Base-by-base conservation (phyloP, 2,329 filamentous ascomycete species). In the Alternaria atra region DNA sequence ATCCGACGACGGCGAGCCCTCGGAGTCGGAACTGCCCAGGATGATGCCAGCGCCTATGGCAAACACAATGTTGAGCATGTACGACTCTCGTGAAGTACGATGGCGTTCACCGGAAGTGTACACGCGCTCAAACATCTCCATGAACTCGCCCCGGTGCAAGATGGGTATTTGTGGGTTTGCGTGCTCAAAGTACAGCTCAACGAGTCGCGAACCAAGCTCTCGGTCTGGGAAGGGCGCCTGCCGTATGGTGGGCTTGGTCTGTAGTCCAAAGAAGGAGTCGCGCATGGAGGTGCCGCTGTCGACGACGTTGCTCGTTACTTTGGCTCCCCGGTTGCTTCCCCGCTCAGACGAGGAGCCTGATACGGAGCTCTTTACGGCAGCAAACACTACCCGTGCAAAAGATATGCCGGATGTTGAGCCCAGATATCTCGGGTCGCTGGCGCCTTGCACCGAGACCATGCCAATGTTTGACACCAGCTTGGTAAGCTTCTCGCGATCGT, bases 151-250 rank as follows among this genome's bases (percentile, higher is more conserved):
- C 37, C 92, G 89, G 75, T 98, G 94, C 51, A 98, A 83, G 43
- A 97, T 93, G 0, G 94, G 94, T 66, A 97, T 96, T 78, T 98
- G 94, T 5, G 94, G 94, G 76, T 98, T 98, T 1, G 94, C 93
- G 76, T 97, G 92, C 80, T 97, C 93, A 77, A 98, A 98, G 78
- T 97, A 98, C 37, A 97, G 85, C 55, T 89, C 87, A 37, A 92
- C 89, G 17, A 98, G 84, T 61, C 88, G 87, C 55, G 86, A 80
- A 1, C 89, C 94, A 3, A 97, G 83, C 32, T 91, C 87, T 65
- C 87, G 88, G 64, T 91, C 88, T 0, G 95, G 95, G 70, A 98
- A 97, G 0, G 89, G 85, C 0, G 94, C 94, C 44, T 91, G 91
- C 63, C 91, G 89, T 74, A 97, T 95, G 15, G 89, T 93, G 2